These are phyloP conservation scores for Aspergillus mulundensis DNA, from an alignment of 495 filamentous ascomycete genomes.

Conservation along the genomic window DNA sequence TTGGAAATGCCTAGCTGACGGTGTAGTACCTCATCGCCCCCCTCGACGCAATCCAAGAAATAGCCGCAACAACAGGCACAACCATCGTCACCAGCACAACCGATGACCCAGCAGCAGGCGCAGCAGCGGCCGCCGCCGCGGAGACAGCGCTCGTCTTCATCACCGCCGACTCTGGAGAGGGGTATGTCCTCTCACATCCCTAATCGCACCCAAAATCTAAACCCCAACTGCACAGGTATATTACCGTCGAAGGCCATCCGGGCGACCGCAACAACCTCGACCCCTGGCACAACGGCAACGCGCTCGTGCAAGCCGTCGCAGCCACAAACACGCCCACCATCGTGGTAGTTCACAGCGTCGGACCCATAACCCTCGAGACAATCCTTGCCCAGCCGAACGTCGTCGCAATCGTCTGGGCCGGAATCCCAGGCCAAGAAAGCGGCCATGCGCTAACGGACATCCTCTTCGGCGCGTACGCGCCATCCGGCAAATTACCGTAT, in stretches of 20 bases:
- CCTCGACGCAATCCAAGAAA: slow-evolving; percentile 48
- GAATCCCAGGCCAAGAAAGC: slow-evolving; percentile 59
- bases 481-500: slow-evolving; percentile 66
- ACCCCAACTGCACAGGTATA: slow-evolving; percentile 30
- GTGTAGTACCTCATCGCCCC: slow-evolving; percentile 49
- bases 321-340: slow-evolving; percentile 56
- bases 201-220: too few relatives aligned
- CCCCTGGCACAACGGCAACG: slow-evolving; percentile 48
- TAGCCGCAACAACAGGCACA: slow-evolving; percentile 43
- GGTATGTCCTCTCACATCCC: slow-evolving; percentile 29
- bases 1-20: background rate
- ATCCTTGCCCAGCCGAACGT: slow-evolving; percentile 61
- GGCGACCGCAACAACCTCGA: slow-evolving; percentile 52
- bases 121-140: slow-evolving; percentile 47
- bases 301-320: slow-evolving; percentile 54
- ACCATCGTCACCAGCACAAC: slow-evolving; percentile 41
- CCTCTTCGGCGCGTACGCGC: slow-evolving; percentile 56
- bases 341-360: slow-evolving; percentile 59
- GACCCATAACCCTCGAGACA: slow-evolving; percentile 50
- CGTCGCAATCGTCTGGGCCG: slow-evolving; percentile 57
- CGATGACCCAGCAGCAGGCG: slow-evolving; percentile 45
- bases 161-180: slow-evolving; percentile 63
- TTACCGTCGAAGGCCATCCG: slow-evolving; percentile 55
- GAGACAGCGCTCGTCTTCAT: slow-evolving; percentile 64
- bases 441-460: slow-evolving; percentile 54